phyloP scores from a whole-genome alignment of 2,329 filamentous ascomycete species.

The Cladosporium sp. region DNA sequence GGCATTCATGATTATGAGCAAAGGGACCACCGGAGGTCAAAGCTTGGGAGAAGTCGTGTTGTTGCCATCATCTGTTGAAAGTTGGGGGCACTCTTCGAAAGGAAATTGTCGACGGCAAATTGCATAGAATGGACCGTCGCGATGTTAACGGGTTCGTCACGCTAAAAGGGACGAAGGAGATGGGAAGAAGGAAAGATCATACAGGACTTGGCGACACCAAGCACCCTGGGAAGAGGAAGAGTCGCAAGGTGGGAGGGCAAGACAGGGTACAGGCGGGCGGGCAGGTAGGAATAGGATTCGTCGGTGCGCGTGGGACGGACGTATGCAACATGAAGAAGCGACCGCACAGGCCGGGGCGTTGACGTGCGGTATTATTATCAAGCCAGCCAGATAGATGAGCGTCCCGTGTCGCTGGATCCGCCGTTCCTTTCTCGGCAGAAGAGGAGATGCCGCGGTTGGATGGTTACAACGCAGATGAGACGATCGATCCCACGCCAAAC shows the following conservation, averaged over 20 bases:
- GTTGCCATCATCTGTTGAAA: conserved; percentile 1
- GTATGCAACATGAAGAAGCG: conserved; percentile 6
- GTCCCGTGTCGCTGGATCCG: conserved; percentile 5
- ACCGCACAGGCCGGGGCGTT: conserved; percentile 11
- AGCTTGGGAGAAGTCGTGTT: background rate
- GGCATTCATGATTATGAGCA: background rate
- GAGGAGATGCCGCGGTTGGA: conserved; percentile 3
- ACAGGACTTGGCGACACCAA: conserved; percentile 4
- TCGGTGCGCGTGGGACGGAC: conserved; percentile 4
- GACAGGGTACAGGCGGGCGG: background rate
- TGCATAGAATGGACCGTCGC: too few relatives aligned
- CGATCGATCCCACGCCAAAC: conserved; percentile 5
- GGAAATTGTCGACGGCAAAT: too few relatives aligned
- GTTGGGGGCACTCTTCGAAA: background rate
- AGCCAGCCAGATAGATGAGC: background rate
- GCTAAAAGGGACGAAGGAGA: background rate
- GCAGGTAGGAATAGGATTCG: conserved; percentile 8
- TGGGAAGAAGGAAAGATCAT: background rate
- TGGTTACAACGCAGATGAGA: background rate
- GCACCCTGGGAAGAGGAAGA: conserved; percentile 3
- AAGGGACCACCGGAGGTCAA: background rate
- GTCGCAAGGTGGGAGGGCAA: background rate
- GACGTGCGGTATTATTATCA: conserved; percentile 9
- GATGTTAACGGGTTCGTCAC: too few relatives aligned
- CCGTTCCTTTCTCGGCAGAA: conserved; percentile 1